Base-by-base conservation (phyloP, 2,329 filamentous ascomycete species). In the Hypoxylon sp. region DNA sequence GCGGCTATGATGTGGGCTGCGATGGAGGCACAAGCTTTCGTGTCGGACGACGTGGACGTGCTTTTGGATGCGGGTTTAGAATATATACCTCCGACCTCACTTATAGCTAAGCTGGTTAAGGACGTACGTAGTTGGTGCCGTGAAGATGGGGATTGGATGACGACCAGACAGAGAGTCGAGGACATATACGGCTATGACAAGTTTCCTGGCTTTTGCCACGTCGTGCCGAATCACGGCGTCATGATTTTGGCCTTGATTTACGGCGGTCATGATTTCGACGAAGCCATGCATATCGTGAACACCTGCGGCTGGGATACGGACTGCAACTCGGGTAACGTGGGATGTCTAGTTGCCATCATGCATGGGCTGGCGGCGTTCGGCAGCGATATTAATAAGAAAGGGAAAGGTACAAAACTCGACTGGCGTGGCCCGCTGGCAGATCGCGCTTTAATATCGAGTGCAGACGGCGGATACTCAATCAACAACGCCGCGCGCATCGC, bases 241-340 rank as follows among this genome's bases (percentile, higher is more conserved):
- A 79, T 79, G 78, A 73, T 79, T 46, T 73, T 79, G 73, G 60
- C 78, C 1, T 62, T 80, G 6, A 51, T 80, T 4, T 79, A 78
- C 22, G 77, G 68, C 1, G 74, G 74, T 2, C 64, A 76, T 37
- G 67, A 76, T 46, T 80, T 80, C 44, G 63, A 76, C 26, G 73
- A 76, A 44, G 78, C 78, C 0, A 78, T 80, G 75, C 78, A 80
- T 57, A 78, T 80, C 44, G 70, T 79, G 60, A 79, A 79, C 59
- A 80, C 78, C 1, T 75, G 74, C 48, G 78, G 78, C 57, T 81
- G 80, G 79, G 80, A 81, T 66, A 81, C 80, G 1, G 79, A 81
- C 62, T 81, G 79, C 70, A 81, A 81, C 51, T 78, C 79, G 2
- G 80, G 80, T 1, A 81, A 81, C 47, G 63, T 81, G 9, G 80